These are phyloP conservation scores for Eutypa lata DNA, from an alignment of 2,329 filamentous ascomycete genomes.

Conservation along the genomic window DNA sequence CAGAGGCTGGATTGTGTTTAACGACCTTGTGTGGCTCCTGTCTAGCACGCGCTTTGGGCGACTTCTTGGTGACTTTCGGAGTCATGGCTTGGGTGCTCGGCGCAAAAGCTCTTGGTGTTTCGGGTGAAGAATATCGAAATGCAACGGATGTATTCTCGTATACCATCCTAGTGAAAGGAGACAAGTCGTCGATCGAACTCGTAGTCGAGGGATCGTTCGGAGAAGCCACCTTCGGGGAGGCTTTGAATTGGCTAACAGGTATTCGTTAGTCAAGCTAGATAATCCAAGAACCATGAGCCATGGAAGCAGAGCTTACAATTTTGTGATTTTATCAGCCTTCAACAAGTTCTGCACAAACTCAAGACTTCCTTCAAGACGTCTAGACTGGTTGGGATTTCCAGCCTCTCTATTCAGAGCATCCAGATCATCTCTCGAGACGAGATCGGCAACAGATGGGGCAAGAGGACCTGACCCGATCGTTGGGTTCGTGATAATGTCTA, in stretches of 20 bases:
- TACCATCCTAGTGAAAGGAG: slow-evolving; percentile 49
- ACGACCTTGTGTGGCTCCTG: slow-evolving; percentile 29
- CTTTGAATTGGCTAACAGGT: slow-evolving; percentile 54
- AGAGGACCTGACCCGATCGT: slow-evolving; percentile 55
- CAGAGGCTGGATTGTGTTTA: slow-evolving; percentile 38
- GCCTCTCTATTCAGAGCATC: slow-evolving; percentile 72
- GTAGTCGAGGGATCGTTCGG: slow-evolving; percentile 23
- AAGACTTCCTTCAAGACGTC: slow-evolving; percentile 67
- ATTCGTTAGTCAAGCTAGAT: slow-evolving; percentile 22
- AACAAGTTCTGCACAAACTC: slow-evolving; percentile 74
- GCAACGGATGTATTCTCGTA: slow-evolving; percentile 39
- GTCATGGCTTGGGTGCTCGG: slow-evolving; percentile 27
- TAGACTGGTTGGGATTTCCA: slow-evolving; percentile 54
- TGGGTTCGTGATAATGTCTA: slow-evolving; percentile 66
- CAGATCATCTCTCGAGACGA: slow-evolving; percentile 54
- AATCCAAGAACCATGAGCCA: slow-evolving; percentile 1
- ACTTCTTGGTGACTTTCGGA: slow-evolving; percentile 25
- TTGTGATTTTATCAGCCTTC: slow-evolving; percentile 65
- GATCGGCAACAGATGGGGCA: slow-evolving; percentile 46
- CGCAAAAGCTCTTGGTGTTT: slow-evolving; percentile 24
- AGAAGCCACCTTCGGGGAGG: slow-evolving; percentile 35
- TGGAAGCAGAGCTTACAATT: slow-evolving; percentile 51
- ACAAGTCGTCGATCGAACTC: slow-evolving; percentile 39
- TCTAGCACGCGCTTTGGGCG: slow-evolving; percentile 26
- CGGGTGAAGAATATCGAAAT: slow-evolving; percentile 38